Evolutionary conservation across 1,139 yeast genomes (phyloP), one percentile per base, ranked within the genome.

Genomic region (Protomyces lactucae-debilis): DNA sequence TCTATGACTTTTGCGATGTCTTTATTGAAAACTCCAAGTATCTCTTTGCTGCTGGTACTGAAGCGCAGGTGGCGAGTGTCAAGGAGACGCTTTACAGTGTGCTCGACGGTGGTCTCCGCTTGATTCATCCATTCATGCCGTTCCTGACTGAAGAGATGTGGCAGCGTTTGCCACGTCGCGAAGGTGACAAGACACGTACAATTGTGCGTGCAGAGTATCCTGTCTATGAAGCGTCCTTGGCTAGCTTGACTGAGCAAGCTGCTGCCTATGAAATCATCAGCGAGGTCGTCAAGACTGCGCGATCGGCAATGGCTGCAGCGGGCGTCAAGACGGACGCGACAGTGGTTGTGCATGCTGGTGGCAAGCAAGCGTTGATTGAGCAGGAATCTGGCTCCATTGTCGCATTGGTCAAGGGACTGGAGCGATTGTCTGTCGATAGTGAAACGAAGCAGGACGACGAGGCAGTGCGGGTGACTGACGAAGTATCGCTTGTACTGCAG

Each of bases 41-140:
- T 68, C 83, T 93, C 77, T 91, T 93, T 74, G 84, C 88, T 73
- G 97, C 92, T 76, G 99, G 99, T 72, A 82, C 95, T 53, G 85
- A 83, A 40, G 96, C 92, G 79, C 71, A 71, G 52, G 83, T 86
- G 80, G 83, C 83, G 75, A 88, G 96, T 66, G 99, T 98, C 39
- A 89, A 87, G 78, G 95, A 92, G 75, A 93, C 99, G 39, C 82
- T 93, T 71, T 93, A 91, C 84, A 89, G 95, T 46, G 84, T 96
- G 79, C 82, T 93, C 71, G 98, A 93, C 74, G 88, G 89, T 70
- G 97, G 97, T 18, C 83, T 93, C 79, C 87, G 83, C 76, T 77
- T 93, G 79, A 93, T 92, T 72, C 98, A 93, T 75, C 99, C 99
- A 76, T 93, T 90, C 81, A 93, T 93, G 99, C 99, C 99, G 60